phyloP scores from a whole-genome alignment of 2,329 filamentous ascomycete species.

The Alternaria incomplexa region DNA sequence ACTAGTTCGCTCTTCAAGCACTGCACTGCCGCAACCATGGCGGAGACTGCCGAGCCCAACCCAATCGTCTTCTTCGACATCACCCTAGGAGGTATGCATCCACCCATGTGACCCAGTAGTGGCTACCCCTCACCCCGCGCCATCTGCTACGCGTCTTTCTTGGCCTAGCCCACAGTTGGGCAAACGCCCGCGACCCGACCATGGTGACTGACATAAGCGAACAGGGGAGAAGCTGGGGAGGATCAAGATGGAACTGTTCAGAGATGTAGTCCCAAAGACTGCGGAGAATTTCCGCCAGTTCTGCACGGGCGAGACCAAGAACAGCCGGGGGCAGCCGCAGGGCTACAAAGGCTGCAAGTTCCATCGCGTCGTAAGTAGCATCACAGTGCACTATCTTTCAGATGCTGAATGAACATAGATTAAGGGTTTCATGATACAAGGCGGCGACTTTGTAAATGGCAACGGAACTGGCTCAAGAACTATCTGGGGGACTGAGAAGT shows the following conservation, averaged over 20 bases:
- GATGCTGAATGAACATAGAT: constrained; percentile 63
- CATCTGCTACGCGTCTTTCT: constrained; percentile 18
- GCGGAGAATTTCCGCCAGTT: constrained; percentile 98
- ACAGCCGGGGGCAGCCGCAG: constrained; percentile 75
- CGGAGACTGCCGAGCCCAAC: constrained; percentile 47
- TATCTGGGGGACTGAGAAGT: constrained; percentile 85
- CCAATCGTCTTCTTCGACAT: constrained; percentile 76
- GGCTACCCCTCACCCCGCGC: constrained; percentile 18
- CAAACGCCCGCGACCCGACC: neutral
- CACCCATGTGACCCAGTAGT: neutral
- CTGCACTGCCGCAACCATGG: constrained; percentile 45
- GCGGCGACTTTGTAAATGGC: constrained; percentile 92
- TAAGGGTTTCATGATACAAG: constrained; percentile 96
- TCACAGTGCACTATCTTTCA: neutral
- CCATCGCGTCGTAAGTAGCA: constrained; percentile 80
- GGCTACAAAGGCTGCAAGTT: constrained; percentile 96
- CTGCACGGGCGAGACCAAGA: constrained; percentile 92
- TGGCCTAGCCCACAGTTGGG: constrained; percentile 10
- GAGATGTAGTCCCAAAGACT: constrained; percentile 81
- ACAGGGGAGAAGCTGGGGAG: constrained; percentile 46
- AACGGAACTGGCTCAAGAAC: constrained; percentile 87
- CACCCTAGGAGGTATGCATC: constrained; percentile 72
- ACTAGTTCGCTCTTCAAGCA: constrained; percentile 4
- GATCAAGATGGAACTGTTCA: constrained; percentile 71
- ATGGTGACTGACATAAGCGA: constrained; percentile 27